phyloP scores from a whole-genome alignment of 2,329 filamentous ascomycete genomes.

The Aspergillus sclerotialis region DNA sequence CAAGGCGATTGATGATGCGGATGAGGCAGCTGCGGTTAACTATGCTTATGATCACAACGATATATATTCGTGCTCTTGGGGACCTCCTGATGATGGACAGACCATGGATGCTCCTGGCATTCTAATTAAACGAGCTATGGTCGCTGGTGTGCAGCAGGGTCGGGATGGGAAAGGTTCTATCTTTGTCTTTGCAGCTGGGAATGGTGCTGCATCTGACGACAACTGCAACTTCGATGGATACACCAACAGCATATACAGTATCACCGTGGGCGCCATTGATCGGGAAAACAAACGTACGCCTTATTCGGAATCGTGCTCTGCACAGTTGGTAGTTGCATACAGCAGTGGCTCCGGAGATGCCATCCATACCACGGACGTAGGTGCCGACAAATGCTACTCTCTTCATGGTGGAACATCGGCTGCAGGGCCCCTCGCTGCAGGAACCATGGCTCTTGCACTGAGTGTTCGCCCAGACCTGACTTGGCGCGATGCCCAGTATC shows the following conservation, averaged over 20 bases:
- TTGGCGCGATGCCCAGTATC: slow-evolving; percentile 92
- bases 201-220: slow-evolving; percentile 77
- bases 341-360: slow-evolving; percentile 83
- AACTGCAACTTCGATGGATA: slow-evolving; percentile 99
- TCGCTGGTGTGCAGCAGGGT: slow-evolving; percentile 85
- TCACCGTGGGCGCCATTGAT: slow-evolving; percentile 91
- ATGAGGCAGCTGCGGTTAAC: slow-evolving; percentile 88
- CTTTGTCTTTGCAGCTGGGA: slow-evolving; percentile 94
- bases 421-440: slow-evolving; percentile 84
- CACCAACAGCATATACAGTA: slow-evolving; percentile 98
- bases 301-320: slow-evolving; percentile 94
- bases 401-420: slow-evolving; percentile 93
- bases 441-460: slow-evolving; percentile 82
- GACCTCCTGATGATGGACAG: slow-evolving; percentile 83
- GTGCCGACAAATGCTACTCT: slow-evolving; percentile 67
- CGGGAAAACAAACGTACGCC: slow-evolving; percentile 81
- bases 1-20: slow-evolving; percentile 80
- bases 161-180: slow-evolving; percentile 78
- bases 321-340: slow-evolving; percentile 91
- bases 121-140: slow-evolving; percentile 81
- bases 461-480: slow-evolving; percentile 77
- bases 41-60: slow-evolving; percentile 87
- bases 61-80: slow-evolving; percentile 99
- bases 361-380: slow-evolving; percentile 96
- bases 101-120: slow-evolving; percentile 93